Base-by-base conservation (phyloP, 1,284 basidiomycete genomes). In the Cutaneotrichosporon sp. region DNA sequence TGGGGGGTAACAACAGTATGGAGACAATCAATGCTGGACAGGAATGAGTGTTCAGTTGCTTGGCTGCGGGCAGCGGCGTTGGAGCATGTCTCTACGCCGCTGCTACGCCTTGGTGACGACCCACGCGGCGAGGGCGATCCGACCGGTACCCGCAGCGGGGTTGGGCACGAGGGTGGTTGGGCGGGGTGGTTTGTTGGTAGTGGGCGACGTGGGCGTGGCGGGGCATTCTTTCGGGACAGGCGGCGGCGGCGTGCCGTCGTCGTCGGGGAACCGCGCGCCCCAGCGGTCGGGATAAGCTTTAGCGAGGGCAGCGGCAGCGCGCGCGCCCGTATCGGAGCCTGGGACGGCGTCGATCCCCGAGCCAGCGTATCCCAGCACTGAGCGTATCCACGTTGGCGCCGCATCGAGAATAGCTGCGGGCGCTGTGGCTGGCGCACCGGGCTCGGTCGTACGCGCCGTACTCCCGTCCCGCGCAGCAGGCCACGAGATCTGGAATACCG, bases 151-250 rank as follows among this genome's bases (percentile, higher is more conserved):
- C 4, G 17, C 30, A 4, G 34, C n/a, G 8, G 20, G 37, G 48
- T 21, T n/a, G 8, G 17, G 14, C 23, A 23, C 30, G 12, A 44
- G 51, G n/a, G 44, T 46, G n/a, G 4, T 84, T 83, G 60, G 86
- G 5, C 26, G 26, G 26, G 26, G 10, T 30, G 26, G 5, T 34
- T 30, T 21, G 80, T 13, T 52, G 26, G 17, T 59, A 52, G 44
- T 84, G 83, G 2, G 78, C 65, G 51, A 92, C 71, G 17, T 90
- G 76, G 20, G 81, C 76, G 38, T 75, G 71, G 30, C 92, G 79
- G 68, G 26, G 26, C 26, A 30, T 30, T 30, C 26, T 10, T 30
- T 30, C 7, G 26, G 26, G 10, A 30, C 26, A 10, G 49, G 23
- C 42, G 40, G 38, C 26, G 38, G 47, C 17, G 21, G 35, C 10